A percentile compares a stretch with the other conserved stretches of the same genome.
These are phyloP conservation scores for Solanum chmielewskii DNA, from an alignment of 257 asterid species.

Conservation along the genomic window DNA sequence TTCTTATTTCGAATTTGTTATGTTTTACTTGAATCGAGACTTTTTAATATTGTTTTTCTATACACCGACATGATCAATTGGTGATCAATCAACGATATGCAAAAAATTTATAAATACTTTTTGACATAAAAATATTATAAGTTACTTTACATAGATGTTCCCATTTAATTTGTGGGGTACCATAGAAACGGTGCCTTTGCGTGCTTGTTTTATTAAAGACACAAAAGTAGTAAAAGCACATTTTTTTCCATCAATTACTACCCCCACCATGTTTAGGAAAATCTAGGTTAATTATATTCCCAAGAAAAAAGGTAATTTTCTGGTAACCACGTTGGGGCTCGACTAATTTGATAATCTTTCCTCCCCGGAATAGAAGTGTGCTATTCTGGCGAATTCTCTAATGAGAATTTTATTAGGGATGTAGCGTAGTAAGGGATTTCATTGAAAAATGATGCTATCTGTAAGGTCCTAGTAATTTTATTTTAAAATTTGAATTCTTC, in stretches of 20 bases:
- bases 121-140: background rate
- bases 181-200: background rate
- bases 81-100: background rate
- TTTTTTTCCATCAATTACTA: background rate
- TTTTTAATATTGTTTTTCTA: too few species aligned
- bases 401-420: background rate
- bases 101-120: too few species aligned
- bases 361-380: background rate
- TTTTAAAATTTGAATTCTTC: background rate
- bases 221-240: background rate
- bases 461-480: background rate
- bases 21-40: background rate
- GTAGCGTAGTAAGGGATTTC: background rate
- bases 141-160: background rate
- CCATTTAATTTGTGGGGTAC: background rate
- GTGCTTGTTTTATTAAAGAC: background rate
- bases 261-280: background rate
- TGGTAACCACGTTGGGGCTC: background rate
- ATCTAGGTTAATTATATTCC: background rate
- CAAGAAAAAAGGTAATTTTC: background rate
- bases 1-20: background rate
- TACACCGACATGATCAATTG: background rate
- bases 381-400: background rate
- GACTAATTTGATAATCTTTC: background rate
- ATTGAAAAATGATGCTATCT: background rate